These are phyloP conservation scores for Zychaea mexicana DNA, from an alignment of 371 early-diverging fungal species.

Conservation along the genomic window DNA sequence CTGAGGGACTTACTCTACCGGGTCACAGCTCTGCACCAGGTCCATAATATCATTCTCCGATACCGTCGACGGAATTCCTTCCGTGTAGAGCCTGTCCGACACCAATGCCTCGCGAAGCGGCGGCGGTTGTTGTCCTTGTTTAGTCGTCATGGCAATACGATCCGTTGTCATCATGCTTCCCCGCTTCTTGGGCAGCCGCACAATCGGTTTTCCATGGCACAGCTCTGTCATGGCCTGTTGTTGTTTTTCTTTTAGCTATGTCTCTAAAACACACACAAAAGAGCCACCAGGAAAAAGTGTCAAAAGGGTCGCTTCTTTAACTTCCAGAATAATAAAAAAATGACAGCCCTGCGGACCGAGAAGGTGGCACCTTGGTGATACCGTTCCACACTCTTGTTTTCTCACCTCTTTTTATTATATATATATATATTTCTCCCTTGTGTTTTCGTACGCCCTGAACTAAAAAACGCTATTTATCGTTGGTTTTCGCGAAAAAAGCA, in stretches of 20 bases:
- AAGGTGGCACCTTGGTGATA: background rate
- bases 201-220: background rate
- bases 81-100: slow-evolving; percentile 27
- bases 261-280: too few species aligned
- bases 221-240: background rate
- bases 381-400: background rate
- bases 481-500: too few species aligned
- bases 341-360: slow-evolving; percentile 3
- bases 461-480: background rate
- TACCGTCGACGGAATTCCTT: slow-evolving; percentile 22
- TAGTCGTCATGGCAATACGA: background rate
- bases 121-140: background rate
- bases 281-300: background rate
- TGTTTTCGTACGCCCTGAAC: too few species aligned
- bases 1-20: slow-evolving; percentile 31
- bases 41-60: slow-evolving; percentile 37
- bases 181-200: slow-evolving; percentile 7
- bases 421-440: too few species aligned
- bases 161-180: background rate
- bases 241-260: background rate
- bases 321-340: background rate
- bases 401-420: background rate
- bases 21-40: slow-evolving; percentile 28
- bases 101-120: slow-evolving; percentile 9
- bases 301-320: background rate